A percentile compares a stretch with the other conserved stretches of the same genome.
These are phyloP conservation scores for Metschnikowia aberdeeniae DNA, from an alignment of 805 yeast species.

Conservation along the genomic window DNA sequence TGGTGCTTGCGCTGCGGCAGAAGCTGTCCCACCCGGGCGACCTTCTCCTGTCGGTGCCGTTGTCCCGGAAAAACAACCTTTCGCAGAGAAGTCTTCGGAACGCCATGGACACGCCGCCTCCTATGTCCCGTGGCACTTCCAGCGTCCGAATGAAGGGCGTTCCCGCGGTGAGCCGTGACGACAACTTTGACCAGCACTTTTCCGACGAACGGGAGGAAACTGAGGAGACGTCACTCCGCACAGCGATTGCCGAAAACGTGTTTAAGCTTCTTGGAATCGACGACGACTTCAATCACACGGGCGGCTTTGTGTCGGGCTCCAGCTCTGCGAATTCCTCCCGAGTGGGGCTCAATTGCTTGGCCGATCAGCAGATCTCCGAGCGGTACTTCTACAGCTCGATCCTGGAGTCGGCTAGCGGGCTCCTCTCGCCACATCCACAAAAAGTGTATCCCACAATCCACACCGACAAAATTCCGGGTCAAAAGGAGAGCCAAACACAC, in stretches of 20 bases:
- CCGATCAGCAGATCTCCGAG: conserved; percentile 12
- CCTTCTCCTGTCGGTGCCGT: conserved; percentile 73
- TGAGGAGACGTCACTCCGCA: conserved; percentile 60
- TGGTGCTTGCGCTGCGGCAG: conserved; percentile 47
- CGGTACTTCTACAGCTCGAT: conserved; percentile 19
- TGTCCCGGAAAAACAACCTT: conserved; percentile 42
- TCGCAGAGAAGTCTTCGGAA: conserved; percentile 15
- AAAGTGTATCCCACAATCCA: conserved; percentile 32
- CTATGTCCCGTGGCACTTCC: background rate
- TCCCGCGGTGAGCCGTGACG: background rate
- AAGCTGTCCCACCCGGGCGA: conserved; percentile 77
- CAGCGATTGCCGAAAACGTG: conserved; percentile 67
- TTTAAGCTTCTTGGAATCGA: conserved; percentile 63
- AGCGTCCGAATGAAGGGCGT: background rate
- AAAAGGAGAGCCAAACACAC: conserved; percentile 2
- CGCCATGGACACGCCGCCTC: conserved; percentile 1
- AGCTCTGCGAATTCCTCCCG: conserved; percentile 26
- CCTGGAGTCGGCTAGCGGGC: conserved; percentile 12
- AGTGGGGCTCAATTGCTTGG: conserved; percentile 26
- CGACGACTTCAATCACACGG: conserved; percentile 23
- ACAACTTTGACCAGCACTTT: conserved; percentile 26
- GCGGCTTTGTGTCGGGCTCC: background rate
- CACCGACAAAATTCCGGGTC: conserved; percentile 8
- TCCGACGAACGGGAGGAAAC: conserved; percentile 62
- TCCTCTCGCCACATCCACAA: conserved; percentile 7